Evolutionary conservation across 148 eudicot species (phyloP), one percentile per base, ranked within the genome.

Genomic region (Bassia scoparia): DNA sequence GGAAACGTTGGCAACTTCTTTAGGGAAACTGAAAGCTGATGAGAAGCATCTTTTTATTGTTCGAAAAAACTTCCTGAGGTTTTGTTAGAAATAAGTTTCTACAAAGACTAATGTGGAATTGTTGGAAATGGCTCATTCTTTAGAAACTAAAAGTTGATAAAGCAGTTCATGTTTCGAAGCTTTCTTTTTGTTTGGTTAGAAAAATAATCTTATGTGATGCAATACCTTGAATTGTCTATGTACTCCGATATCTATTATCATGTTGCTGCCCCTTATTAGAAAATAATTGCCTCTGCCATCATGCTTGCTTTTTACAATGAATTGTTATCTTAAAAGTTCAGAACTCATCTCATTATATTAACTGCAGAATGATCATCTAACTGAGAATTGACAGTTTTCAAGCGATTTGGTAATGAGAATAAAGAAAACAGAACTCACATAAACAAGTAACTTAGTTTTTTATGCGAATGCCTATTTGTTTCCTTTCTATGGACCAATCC

Each of bases 401-500:
- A 56, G 71, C 34, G n/a, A n/a, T 70, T 12, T 35, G 29, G 44
- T 69, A 74, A 71, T 33, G 74, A 15, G 48, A 63, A 73, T 35
- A 69, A 61, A 68, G 12, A 7, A 55, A 53, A 29, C 54, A n/a
- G 20, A 66, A 69, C 69, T 74, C 75, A 21, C n/a, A 24, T 80
- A n/a, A 30, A 64, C 56, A 4, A 70, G 77, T 30, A 66, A 56
- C 37, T 2, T 84, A 16, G 81, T 46, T 70, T 62, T 56, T 76
- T 50, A 48, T 75, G 20, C 74, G 88, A 67, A 77, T 84, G 82
- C 68, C 49, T 89, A 16, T 83, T 86, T 69, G 56, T 31, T 66
- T 85, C 56, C 86, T 88, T 53, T 83, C 85, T 1, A 26, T 67
- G 30, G 88, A 29, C 87, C 90, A 11, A 78, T 88, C 34, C 96